These are phyloP conservation scores for Malus hybrid DNA, from an alignment of 331 rosid genomes.

Conservation along the genomic window DNA sequence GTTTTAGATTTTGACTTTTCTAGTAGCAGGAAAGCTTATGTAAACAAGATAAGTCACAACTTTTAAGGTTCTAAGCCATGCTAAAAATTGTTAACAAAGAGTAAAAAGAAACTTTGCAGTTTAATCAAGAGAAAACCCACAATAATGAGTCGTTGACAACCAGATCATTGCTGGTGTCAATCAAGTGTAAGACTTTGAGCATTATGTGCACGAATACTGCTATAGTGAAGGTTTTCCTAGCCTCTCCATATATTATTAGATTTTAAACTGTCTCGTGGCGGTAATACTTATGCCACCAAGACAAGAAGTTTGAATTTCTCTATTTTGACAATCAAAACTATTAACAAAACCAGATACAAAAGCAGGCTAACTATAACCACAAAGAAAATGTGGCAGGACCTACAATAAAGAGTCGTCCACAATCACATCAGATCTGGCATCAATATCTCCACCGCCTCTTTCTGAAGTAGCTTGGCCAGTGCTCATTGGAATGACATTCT, in stretches of 20 bases:
- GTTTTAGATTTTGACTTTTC: not conserved
- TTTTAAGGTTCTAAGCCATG: not conserved
- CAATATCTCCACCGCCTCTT: slow-evolving; percentile 93
- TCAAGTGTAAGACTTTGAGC: slow-evolving; percentile 7
- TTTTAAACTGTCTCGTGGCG: not conserved
- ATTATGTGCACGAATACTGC: not conserved
- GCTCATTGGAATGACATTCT: slow-evolving; percentile 85
- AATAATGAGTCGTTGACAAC: slow-evolving; percentile 66
- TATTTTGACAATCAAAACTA: not conserved
- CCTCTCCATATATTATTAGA: not conserved
- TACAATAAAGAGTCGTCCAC: slow-evolving; percentile 86
- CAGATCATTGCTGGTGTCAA: slow-evolving; percentile 78
- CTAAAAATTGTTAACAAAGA: not conserved
- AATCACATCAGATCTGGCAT: slow-evolving; percentile 88
- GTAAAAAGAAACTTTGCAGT: not conserved
- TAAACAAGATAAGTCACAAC: not conserved
- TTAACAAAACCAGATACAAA: no score
- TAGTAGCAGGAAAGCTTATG: not conserved
- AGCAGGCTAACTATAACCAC: not conserved
- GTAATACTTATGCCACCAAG: not conserved
- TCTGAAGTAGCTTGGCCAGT: slow-evolving; percentile 89
- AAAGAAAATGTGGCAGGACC: slow-evolving; percentile 1
- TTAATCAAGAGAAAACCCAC: slow-evolving; percentile 26
- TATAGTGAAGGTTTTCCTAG: not conserved
- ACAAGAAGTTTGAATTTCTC: not conserved